Percentiles rank a stretch among this genome's conserved stretches.
Evolutionary conservation across 768 basidiomycete species (phyloP).

Genomic region (Tulasnella sp.): DNA sequence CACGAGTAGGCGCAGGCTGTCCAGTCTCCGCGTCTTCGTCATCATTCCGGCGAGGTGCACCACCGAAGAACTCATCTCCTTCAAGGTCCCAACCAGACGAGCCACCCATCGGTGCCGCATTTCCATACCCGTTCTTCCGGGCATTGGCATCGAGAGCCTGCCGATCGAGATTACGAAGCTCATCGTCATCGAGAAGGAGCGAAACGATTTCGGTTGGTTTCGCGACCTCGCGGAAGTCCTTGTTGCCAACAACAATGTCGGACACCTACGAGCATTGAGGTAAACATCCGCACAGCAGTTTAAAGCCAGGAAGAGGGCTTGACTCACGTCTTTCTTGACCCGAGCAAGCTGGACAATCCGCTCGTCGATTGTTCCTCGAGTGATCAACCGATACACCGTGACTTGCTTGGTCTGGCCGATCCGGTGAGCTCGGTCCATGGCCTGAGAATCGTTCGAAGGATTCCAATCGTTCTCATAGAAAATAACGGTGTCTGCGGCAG

Average conservation of each 20-base stretch:
- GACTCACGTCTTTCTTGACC: conserved; percentile 86
- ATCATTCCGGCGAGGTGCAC: conserved; percentile 1
- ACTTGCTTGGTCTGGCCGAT: conserved; percentile 95
- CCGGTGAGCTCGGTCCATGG: conserved; percentile 97
- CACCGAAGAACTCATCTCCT: conserved; percentile 11
- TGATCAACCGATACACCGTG: conserved; percentile 90
- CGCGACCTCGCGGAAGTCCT: conserved; percentile 83
- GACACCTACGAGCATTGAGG: conserved; percentile 55
- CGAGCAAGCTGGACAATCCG: conserved; percentile 93
- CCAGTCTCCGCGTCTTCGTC: conserved; percentile 9
- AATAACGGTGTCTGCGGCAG: conserved; percentile 89
- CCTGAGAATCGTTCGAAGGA: conserved; percentile 94
- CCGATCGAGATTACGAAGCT: conserved; percentile 33
- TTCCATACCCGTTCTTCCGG: neutral
- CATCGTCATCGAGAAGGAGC: conserved; percentile 86
- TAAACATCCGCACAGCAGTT: neutral
- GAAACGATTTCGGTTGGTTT: conserved; percentile 97
- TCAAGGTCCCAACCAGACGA: conserved; percentile 6
- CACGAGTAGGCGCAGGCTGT: neutral
- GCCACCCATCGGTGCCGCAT: neutral
- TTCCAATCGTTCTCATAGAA: conserved; percentile 97
- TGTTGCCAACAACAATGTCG: conserved; percentile 98
- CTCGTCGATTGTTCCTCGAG: conserved; percentile 90
- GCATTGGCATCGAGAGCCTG: conserved; percentile 8
- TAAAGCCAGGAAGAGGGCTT: neutral